Base-by-base conservation (phyloP, 352 stramenopile genomes). In the Pythium brachiatum region DNA sequence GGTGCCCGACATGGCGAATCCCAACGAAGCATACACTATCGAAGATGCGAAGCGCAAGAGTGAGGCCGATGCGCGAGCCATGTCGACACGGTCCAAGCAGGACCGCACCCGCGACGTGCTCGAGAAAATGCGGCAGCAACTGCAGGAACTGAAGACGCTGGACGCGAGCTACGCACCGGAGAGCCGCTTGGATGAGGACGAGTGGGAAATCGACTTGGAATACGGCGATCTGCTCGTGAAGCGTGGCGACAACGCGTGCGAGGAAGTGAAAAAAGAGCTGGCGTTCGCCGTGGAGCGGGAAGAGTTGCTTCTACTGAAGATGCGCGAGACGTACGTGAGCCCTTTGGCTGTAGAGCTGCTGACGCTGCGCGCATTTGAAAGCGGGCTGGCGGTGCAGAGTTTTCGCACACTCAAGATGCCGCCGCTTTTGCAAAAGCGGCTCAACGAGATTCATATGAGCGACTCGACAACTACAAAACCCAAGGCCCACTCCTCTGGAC, bases 41-140 rank as follows among this genome's bases (percentile, higher is more conserved):
- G 85, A 98, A 69, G 89, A 97, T 20, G 89, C 86, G 41, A 96
- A 96, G 57, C 73, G 94, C 8, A 94, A 97, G 64, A 94, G 83
- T 41, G 92, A 98, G 55, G 86, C 89, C 5, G 89, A 98, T 56
- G 83, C 83, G 5, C 73, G 75, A 12, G 76, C 70, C 1, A 83
- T 70, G 13, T 63, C 74, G 2, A 80, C 75, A 1, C 64, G 79
- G 26, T 92, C 83, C 41, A 97, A 98, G 55, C 84, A 94, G 50
- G 89, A 97, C 58, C 93, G 94, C 4, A 92, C 81, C 15, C 87
- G 90, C 31, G 81, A 81, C 3, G 79, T 93, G n/a, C 67, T 98
- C n/a, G 63, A 50, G 20, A 68, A 90, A 31, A 90, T 98, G 81
- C 85, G 88, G 12, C 69, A 78, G 34, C 76, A 97, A 55, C 91